Evolutionary conservation across 306 rosid genomes (phyloP).

Genomic region (Mimosa pudica): DNA sequence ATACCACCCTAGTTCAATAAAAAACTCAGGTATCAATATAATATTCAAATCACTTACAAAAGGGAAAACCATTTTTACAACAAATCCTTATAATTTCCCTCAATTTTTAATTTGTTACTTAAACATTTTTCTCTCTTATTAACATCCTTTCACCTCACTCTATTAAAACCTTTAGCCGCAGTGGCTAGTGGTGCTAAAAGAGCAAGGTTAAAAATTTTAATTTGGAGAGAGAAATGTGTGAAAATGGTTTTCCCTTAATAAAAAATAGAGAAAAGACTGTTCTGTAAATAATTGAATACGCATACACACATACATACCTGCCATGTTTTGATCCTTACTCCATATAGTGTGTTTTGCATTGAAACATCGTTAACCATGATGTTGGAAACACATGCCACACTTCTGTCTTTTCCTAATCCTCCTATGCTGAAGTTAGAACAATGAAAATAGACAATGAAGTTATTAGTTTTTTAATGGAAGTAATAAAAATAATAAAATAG

Average conservation of each 20-base stretch:
- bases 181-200: too few species aligned
- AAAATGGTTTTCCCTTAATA: too few species aligned
- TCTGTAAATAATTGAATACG: too few species aligned
- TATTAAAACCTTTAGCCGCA: too few species aligned
- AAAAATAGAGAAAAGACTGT: too few species aligned
- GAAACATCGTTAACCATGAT: constrained; percentile 65
- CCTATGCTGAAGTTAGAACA: constrained; percentile 59
- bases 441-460: neutral
- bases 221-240: too few species aligned
- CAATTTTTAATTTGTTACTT: too few species aligned
- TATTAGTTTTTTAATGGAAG: neutral
- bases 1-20: constrained; percentile 65
- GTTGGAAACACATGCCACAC: constrained; percentile 84
- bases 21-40: constrained; percentile 4
- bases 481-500: neutral
- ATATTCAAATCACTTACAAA: neutral
- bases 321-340: constrained; percentile 96
- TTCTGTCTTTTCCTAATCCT: constrained; percentile 77
- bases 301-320: constrained; percentile 52
- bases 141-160: too few species aligned
- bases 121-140: too few species aligned
- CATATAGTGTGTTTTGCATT: constrained; percentile 73
- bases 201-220: too few species aligned
- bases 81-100: too few species aligned
- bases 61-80: too few species aligned